Base-by-base conservation (phyloP, 352 stramenopile genomes). In the Pythium insidiosum region DNA sequence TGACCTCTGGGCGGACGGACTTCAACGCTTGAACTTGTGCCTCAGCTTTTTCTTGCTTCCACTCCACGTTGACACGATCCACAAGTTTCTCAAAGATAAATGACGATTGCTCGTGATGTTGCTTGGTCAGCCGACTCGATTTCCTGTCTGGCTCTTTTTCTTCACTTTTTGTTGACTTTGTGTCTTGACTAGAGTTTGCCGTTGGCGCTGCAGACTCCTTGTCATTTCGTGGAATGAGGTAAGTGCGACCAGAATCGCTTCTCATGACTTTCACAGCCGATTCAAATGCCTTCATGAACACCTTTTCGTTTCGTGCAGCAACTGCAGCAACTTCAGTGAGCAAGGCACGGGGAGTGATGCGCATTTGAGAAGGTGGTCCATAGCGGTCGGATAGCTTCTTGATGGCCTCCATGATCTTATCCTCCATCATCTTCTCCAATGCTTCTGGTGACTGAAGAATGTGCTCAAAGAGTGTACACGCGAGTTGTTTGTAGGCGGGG, bases 361-460 rank as follows among this genome's bases (percentile, higher is more conserved):
- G 70, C 77, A 89, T 89, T 26, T 88, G 74, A 21, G 35, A 72
- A 20, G 73, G 73, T 20, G 79, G 58, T 7, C 79, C 79, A 41
- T 88, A 80, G 22, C 82, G 67, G 6, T 75, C 61, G 19, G 77
- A 67, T 29, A 94, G 43, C 51, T 94, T 94, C 2, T 66, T 68
- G 20, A 94, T 79, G 6, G 75, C 74, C 30, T 74, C 68, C 11
- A 64, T 39, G 59, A 94, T 90, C 43, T 88, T 91, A 11, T 91
- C 79, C 53, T 92, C 77, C 78, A 92, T 92, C 52, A 81, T 81
- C 23, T 83, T 70, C 50, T 92, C 65, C n/a, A 94, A 49, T 6
- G 92, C 75, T 46, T 89, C 72, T 3, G 82, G 82, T 4, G 81
- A 92, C 47, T 92, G 79, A 22, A 94, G 55, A 6, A 77, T 57